Base-by-base conservation (phyloP, 352 stramenopile species). In the Phytophthora podocarpi region DNA sequence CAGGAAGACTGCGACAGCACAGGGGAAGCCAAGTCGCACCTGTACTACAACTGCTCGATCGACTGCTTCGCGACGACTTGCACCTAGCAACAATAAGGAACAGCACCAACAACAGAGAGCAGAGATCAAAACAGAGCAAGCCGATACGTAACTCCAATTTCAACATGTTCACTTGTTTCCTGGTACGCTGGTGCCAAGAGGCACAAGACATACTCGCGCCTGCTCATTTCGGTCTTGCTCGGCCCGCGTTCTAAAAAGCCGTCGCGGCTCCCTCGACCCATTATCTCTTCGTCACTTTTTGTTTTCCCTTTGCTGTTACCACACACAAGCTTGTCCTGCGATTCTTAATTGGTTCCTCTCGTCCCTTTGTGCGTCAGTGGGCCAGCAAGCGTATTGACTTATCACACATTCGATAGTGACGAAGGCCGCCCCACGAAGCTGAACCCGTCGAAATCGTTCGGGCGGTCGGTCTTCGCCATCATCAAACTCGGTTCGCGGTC, bases 391-490 rank as follows among this genome's bases (percentile, higher is more conserved):
- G 16, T 67, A 64, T 58, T 46, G 36, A 64, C 42, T 52, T 64
- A 69, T 74, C 56, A 75, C 52, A 70, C 64, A 64, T 78, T 80
- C 43, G 80, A 92, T 15, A 88, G 58, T n/a, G 74, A 81, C 32
- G 85, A 95, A 37, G 85, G 85, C 46, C 87, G 85, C 10, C 88
- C 87, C n/a, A 95, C 88, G 64, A 96, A 96, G 76, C 86, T 95
- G 55, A 96, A 96, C 27, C 88, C 88, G 43, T 96, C 88, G 31
- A 96, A 96, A 57, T 96, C 86, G 47, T 95, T 96, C 61, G 78
- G 76, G 46, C 52, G 78, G 42, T 52, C 72, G 46, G 56, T 84
- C 34, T 68, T 83, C 40, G 72, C 78, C 36, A 87, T 86, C 56
- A 90, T 74, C 37, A 95, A 72, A 59, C 86, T 95, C 15, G 77